Percentiles rank a stretch among this genome's conserved stretches.
Evolutionary conservation across 2,329 filamentous ascomycete species (phyloP).

Genomic region (Penicillium sp.): DNA sequence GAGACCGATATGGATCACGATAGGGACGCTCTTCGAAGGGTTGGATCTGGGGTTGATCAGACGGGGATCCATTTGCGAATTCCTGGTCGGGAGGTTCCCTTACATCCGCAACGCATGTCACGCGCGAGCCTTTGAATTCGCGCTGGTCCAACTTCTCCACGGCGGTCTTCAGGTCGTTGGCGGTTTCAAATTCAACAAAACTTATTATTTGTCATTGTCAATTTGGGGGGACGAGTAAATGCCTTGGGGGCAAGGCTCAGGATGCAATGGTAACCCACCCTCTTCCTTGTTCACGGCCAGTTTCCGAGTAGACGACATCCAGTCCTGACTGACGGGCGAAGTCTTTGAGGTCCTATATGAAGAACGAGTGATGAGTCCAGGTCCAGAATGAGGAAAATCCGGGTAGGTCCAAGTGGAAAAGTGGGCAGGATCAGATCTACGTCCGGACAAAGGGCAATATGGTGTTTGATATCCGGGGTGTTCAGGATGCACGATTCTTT

Average conservation of each 20-base stretch:
- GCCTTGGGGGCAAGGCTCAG: constrained; percentile 12
- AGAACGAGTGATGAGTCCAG: constrained; percentile 75
- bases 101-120: constrained; percentile 87
- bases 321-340: constrained; percentile 95
- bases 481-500: constrained; percentile 6
- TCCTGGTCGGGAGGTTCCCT: constrained; percentile 31
- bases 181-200: constrained; percentile 97
- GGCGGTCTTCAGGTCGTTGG: constrained; percentile 80
- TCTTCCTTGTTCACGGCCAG: constrained; percentile 86
- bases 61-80: constrained; percentile 15
- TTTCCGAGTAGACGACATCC: constrained; percentile 98
- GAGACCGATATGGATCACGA: constrained; percentile 73
- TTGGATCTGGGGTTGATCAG: constrained; percentile 60
- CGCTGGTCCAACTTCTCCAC: constrained; percentile 91
- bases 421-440: constrained; percentile 9
- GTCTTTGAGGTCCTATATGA: constrained; percentile 92
- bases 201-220: constrained; percentile 49
- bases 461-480: constrained; percentile 16
- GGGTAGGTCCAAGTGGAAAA: constrained; percentile 10
- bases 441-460: constrained; percentile 13
- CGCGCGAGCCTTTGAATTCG: constrained; percentile 87
- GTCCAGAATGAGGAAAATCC: constrained; percentile 48
- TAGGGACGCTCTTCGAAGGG: constrained; percentile 64
- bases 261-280: constrained; percentile 61
- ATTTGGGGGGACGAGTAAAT: constrained; percentile 7